These are phyloP conservation scores for Pelargonium cotyledonis DNA, from an alignment of 441 rosid genomes.

Conservation along the genomic window DNA sequence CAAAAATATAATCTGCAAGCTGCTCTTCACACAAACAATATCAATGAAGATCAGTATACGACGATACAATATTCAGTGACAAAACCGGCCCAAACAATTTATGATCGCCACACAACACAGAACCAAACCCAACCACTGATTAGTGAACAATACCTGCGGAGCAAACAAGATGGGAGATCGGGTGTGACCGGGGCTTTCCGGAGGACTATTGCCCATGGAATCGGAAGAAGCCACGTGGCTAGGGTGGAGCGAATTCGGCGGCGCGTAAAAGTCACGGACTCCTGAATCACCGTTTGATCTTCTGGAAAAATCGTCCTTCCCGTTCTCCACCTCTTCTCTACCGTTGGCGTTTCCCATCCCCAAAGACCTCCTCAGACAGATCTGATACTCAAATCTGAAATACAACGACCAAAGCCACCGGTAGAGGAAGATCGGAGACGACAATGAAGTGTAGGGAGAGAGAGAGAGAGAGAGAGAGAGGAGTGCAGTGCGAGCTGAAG, in stretches of 20 bases:
- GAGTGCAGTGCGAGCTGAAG: not conserved
- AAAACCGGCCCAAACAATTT: not conserved
- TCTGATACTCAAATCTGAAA: conserved; percentile 2
- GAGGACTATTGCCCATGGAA: conserved; percentile 41
- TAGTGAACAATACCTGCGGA: conserved; percentile 48
- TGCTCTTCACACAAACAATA: not conserved
- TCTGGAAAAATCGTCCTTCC: conserved; percentile 21
- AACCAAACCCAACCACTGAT: too few relatives aligned
- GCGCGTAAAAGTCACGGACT: conserved; percentile 19
- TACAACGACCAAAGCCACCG: not conserved
- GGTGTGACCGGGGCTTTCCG: conserved; percentile 47
- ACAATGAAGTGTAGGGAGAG: not conserved
- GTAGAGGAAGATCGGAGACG: too few relatives aligned
- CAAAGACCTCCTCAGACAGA: conserved; percentile 4
- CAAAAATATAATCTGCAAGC: not conserved
- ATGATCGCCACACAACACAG: not conserved
- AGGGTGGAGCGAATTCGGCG: conserved; percentile 18
- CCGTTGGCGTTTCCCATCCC: conserved; percentile 73
- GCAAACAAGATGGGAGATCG: conserved; percentile 55
- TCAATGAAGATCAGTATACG: not conserved
- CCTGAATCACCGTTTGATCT: conserved; percentile 33
- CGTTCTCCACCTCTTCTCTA: conserved; percentile 35
- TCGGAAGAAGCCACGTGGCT: conserved; percentile 34
- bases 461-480: not conserved
- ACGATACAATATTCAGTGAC: not conserved